Conservation (phyloP, 345 rosid species). For the Acer yangbiense region DNA sequence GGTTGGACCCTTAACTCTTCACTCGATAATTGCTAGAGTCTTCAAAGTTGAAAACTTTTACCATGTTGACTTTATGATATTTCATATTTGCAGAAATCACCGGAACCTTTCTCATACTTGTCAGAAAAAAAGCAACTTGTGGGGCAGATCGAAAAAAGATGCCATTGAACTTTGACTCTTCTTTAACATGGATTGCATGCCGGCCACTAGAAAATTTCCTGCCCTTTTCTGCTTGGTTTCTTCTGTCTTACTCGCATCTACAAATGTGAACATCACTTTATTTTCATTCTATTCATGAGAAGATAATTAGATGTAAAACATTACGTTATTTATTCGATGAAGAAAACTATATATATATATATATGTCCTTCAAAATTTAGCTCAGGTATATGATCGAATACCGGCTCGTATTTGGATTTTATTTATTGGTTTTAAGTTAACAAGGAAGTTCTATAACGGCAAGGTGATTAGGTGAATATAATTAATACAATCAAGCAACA, state of each 20-base stretch:
- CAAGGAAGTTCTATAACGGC: not conserved
- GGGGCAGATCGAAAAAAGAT: not conserved
- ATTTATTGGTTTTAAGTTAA: not conserved
- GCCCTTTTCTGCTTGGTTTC: constrained; percentile 30
- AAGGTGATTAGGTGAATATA: not conserved
- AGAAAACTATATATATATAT: no score
- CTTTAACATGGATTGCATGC: constrained; percentile 15
- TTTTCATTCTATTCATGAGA: not conserved
- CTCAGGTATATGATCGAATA: no score
- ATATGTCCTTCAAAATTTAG: no score
- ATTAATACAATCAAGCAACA: not conserved
- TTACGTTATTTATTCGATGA: no score
- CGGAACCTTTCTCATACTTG: not conserved
- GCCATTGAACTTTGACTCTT: constrained; percentile 6
- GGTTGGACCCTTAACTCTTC: no score
- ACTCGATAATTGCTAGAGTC: not conserved
- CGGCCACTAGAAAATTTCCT: constrained; percentile 28
- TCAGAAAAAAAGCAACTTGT: not conserved
- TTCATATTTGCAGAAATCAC: not conserved
- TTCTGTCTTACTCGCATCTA: constrained; percentile 12
- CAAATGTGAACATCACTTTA: not conserved
- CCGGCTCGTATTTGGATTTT: not conserved
- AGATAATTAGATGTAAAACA: no score
- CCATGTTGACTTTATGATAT: no score
- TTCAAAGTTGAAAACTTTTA: not conserved